Percentiles rank a stretch among this genome's conserved stretches.
Conservation (phyloP, 805 yeast species). For the Barnettozyma pratensis region DNA sequence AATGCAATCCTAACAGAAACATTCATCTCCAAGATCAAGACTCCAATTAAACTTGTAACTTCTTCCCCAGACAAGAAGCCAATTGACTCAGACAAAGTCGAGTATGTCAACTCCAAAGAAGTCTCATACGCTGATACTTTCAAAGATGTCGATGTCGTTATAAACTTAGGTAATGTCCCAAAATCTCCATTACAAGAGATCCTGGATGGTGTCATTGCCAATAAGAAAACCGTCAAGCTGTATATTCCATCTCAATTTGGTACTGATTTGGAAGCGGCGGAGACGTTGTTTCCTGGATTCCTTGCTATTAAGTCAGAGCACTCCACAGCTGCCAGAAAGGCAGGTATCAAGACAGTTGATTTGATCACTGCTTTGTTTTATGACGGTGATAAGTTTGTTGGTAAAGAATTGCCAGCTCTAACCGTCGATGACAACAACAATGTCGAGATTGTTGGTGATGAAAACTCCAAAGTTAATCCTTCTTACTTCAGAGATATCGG, state of each 20-base stretch:
- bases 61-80: slow-evolving; percentile 14
- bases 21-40: slow-evolving; percentile 36
- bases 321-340: slow-evolving; percentile 33
- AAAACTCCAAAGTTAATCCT: slow-evolving; percentile 31
- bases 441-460: slow-evolving; percentile 33
- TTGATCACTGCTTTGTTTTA: slow-evolving; percentile 37
- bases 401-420: slow-evolving; percentile 28
- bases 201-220: slow-evolving; percentile 36
- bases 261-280: slow-evolving; percentile 31
- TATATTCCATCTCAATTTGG: slow-evolving; percentile 64
- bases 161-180: slow-evolving; percentile 36
- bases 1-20: slow-evolving; percentile 38
- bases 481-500: slow-evolving; percentile 40
- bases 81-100: slow-evolving; percentile 18
- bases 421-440: slow-evolving; percentile 27
- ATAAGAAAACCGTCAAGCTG: slow-evolving; percentile 37
- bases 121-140: slow-evolving; percentile 32
- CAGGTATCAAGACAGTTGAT: slow-evolving; percentile 45
- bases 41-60: slow-evolving; percentile 49
- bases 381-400: slow-evolving; percentile 25
- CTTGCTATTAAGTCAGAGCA: slow-evolving; percentile 31
- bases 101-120: slow-evolving; percentile 12
- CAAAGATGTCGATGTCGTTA: slow-evolving; percentile 44
- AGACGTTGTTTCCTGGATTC: slow-evolving; percentile 31
- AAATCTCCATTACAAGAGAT: slow-evolving; percentile 28